Evolutionary conservation across 352 stramenopile species (phyloP).

Genomic region (Globisporangium cederbergense): DNA sequence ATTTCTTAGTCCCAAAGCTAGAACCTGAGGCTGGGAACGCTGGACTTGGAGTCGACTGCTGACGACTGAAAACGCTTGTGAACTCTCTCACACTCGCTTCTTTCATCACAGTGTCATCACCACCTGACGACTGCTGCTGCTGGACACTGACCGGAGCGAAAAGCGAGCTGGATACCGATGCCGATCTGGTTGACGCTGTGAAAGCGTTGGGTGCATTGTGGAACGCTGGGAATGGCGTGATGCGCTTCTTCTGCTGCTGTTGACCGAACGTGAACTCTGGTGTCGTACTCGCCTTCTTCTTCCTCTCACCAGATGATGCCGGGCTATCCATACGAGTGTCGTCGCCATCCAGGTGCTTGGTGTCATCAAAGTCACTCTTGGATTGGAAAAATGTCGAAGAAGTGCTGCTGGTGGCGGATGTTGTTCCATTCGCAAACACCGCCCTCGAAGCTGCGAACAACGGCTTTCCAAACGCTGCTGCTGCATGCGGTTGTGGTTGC

Average conservation of each 20-base stretch:
- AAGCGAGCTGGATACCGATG: neutral
- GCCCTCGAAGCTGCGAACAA: no score
- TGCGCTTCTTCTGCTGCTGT: conserved; percentile 8
- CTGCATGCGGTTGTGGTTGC: neutral
- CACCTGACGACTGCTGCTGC: neutral
- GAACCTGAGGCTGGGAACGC: neutral
- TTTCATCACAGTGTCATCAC: conserved; percentile 11
- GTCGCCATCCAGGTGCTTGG: conserved; percentile 2
- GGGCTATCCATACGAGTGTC: conserved; percentile 9
- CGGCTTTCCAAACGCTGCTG: neutral
- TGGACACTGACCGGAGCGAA: neutral
- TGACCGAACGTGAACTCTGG: conserved; percentile 5
- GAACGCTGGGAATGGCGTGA: conserved; percentile 10
- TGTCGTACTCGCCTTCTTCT: neutral
- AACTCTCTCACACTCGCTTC: conserved; percentile 8
- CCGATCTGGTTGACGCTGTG: neutral
- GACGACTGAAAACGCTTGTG: conserved; percentile 11
- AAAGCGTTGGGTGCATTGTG: neutral
- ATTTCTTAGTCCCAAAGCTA: neutral
- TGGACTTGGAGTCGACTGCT: neutral
- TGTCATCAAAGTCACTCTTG: neutral
- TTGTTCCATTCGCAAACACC: neutral
- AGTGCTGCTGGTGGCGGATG: neutral
- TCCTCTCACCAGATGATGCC: neutral
- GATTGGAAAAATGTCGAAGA: neutral